Percentiles rank a stretch among this genome's conserved stretches.
phyloP scores from a whole-genome alignment of 1,139 yeast genomes.

The Geotrichum fermentans region DNA sequence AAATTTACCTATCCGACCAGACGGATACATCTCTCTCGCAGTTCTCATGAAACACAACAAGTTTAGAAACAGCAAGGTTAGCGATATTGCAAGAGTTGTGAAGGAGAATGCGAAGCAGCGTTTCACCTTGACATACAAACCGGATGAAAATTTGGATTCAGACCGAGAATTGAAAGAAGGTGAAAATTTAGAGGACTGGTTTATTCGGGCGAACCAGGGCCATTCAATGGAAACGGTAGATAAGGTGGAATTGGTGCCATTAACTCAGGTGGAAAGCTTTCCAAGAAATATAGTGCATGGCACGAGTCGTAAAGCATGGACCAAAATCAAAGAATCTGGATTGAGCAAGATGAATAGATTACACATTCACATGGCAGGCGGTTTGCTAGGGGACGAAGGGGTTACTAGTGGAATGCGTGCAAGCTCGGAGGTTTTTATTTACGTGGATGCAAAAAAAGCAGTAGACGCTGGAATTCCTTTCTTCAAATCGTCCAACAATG shows the following conservation, averaged over 20 bases:
- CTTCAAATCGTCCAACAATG: slow-evolving; percentile 66
- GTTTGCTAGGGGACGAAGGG: slow-evolving; percentile 37
- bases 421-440: slow-evolving; percentile 57
- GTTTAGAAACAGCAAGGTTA: slow-evolving; percentile 52
- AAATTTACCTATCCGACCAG: slow-evolving; percentile 53
- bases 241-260: slow-evolving; percentile 42
- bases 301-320: slow-evolving; percentile 53
- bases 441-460: slow-evolving; percentile 52
- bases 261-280: slow-evolving; percentile 32
- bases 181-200: slow-evolving; percentile 28
- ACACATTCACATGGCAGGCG: slow-evolving; percentile 75
- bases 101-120: slow-evolving; percentile 64
- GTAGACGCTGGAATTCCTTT: slow-evolving; percentile 48
- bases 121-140: slow-evolving; percentile 18
- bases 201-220: slow-evolving; percentile 88
- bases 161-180: neutral
- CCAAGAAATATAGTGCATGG: slow-evolving; percentile 67
- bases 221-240: slow-evolving; percentile 61
- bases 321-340: slow-evolving; percentile 47
- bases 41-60: slow-evolving; percentile 55
- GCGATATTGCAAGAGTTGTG: slow-evolving; percentile 61
- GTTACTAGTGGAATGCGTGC: slow-evolving; percentile 70
- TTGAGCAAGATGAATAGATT: slow-evolving; percentile 66
- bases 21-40: slow-evolving; percentile 59
- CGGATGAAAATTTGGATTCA: slow-evolving; percentile 3